phyloP scores from a whole-genome alignment of 768 basidiomycete genomes.

The Lanmaoa pseudosensibilis region DNA sequence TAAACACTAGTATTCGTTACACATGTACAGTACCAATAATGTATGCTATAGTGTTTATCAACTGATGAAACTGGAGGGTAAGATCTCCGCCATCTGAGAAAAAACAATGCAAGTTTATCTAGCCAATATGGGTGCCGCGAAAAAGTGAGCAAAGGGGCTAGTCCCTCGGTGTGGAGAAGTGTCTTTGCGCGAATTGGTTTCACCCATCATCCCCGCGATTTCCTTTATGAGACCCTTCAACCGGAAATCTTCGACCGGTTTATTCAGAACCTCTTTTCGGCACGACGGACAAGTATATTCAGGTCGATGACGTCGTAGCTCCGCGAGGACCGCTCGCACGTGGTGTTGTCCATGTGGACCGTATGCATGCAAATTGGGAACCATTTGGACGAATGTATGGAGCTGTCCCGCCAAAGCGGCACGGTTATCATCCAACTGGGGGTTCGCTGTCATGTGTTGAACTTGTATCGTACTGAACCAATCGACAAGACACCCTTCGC shows the following conservation, averaged over 20 bases:
- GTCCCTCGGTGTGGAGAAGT: background rate
- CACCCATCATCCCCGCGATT: slow-evolving; percentile 50
- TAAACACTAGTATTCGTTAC: background rate
- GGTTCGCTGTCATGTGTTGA: slow-evolving; percentile 49
- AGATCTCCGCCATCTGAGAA: background rate
- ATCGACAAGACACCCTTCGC: slow-evolving; percentile 57
- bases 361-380: slow-evolving; percentile 23
- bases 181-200: slow-evolving; percentile 38
- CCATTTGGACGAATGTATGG: slow-evolving; percentile 18
- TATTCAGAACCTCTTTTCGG: slow-evolving; percentile 45
- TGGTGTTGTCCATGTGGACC: slow-evolving; percentile 17
- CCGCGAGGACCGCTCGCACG: slow-evolving; percentile 18
- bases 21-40: background rate
- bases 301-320: slow-evolving; percentile 39
- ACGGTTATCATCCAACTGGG: slow-evolving; percentile 41
- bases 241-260: slow-evolving; percentile 60
- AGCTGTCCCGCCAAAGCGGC: slow-evolving; percentile 18
- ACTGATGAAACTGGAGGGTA: background rate
- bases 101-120: background rate
- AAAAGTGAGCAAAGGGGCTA: slow-evolving; percentile 50
- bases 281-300: slow-evolving; percentile 71
- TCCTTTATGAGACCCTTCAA: slow-evolving; percentile 57
- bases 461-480: slow-evolving; percentile 50
- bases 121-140: slow-evolving; percentile 24
- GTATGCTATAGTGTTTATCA: background rate